Evolutionary conservation across 1,284 basidiomycete genomes (phyloP).

Genomic region (Sanghuangporus weigelae): DNA sequence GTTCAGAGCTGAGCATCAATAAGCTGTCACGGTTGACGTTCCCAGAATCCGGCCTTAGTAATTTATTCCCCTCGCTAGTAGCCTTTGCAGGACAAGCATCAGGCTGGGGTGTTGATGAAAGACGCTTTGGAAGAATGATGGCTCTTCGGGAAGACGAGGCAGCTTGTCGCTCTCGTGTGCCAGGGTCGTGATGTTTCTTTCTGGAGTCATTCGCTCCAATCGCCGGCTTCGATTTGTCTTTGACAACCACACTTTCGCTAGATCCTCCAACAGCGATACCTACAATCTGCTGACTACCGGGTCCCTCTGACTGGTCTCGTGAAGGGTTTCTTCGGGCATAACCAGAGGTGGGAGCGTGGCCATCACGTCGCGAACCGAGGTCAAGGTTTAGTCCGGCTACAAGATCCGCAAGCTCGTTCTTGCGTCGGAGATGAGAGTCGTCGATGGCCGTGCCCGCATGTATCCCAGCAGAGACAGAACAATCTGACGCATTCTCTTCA

Average conservation of each 20-base stretch:
- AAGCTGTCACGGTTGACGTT: constrained; percentile 14
- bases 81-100: neutral
- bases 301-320: neutral
- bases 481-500: neutral
- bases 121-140: neutral
- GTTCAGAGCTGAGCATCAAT: constrained; percentile 13
- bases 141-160: neutral
- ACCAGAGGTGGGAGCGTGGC: neutral
- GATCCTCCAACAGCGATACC: neutral
- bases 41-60: neutral
- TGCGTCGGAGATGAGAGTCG: constrained; percentile 10
- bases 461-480: neutral
- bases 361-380: neutral
- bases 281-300: neutral
- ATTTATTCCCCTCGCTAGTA: neutral
- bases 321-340: neutral
- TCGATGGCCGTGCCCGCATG: neutral
- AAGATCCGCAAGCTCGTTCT: constrained; percentile 13
- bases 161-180: neutral
- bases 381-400: constrained; percentile 11
- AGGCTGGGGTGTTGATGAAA: neutral
- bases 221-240: neutral
- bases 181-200: neutral
- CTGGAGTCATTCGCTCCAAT: neutral
- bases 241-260: neutral